Percentiles rank a stretch among this genome's conserved stretches.
phyloP scores from a whole-genome alignment of 108 stramenopile species.

The Skeletonema grethae region DNA sequence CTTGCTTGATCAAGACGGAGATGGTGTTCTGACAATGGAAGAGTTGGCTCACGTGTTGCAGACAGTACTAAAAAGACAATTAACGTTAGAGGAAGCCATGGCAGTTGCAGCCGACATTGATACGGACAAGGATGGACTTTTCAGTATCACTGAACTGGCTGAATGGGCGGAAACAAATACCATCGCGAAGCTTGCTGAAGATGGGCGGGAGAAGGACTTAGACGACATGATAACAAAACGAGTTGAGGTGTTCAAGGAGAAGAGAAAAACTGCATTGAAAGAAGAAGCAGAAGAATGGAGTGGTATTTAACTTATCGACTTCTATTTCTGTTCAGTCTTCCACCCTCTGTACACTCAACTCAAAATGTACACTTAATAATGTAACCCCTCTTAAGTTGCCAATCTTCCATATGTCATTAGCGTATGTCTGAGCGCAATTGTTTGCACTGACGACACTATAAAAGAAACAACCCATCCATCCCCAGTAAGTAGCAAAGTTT shows the following conservation, averaged over 20 bases:
- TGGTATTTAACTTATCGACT: not conserved
- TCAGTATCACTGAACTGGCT: conserved; percentile 77
- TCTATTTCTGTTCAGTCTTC: not conserved
- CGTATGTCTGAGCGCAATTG: not conserved
- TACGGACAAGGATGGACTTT: conserved; percentile 28
- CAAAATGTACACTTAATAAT: not conserved
- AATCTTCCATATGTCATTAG: not conserved
- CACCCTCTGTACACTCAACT: not conserved
- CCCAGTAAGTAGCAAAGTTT: not conserved
- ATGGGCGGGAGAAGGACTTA: conserved; percentile 84
- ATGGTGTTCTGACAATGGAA: conserved; percentile 85
- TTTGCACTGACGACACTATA: not conserved
- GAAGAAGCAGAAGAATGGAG: conserved; percentile 30
- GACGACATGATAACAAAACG: conserved; percentile 67
- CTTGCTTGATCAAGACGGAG: conserved; percentile 94
- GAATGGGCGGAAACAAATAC: conserved; percentile 84
- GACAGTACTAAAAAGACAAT: conserved; percentile 74
- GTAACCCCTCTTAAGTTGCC: not conserved
- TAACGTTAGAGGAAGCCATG: conserved; percentile 82
- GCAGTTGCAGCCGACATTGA: conserved; percentile 79
- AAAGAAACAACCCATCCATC: not conserved
- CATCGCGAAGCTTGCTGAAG: conserved; percentile 80
- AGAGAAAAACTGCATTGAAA: conserved; percentile 32
- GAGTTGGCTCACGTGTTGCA: conserved; percentile 85
- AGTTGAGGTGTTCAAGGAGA: conserved; percentile 48